phyloP scores from a whole-genome alignment of 306 rosid genomes.

The Glycine soja region DNA sequence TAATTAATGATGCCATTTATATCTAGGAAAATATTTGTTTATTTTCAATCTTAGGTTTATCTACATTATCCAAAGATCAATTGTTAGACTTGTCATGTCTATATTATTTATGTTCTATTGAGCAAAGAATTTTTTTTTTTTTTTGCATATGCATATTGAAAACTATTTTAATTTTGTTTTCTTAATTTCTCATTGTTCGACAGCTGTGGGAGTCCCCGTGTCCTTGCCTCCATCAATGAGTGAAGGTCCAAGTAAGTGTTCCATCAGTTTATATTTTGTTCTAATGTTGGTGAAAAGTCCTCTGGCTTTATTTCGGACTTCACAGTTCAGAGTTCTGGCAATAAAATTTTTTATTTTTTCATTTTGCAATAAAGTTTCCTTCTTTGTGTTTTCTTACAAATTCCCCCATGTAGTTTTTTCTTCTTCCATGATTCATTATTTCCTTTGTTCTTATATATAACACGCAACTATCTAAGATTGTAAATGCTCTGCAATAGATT shows the following conservation, averaged over 20 bases:
- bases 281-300: too few species aligned
- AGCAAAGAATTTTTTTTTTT: background rate
- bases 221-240: constrained; percentile 48
- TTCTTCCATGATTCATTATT: too few species aligned
- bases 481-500: too few species aligned
- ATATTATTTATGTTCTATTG: background rate
- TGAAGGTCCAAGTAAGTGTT: constrained; percentile 49
- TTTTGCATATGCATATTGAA: background rate
- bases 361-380: too few species aligned
- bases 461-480: too few species aligned
- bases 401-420: too few species aligned
- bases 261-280: background rate
- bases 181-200: background rate
- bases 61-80: background rate
- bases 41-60: background rate
- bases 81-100: background rate
- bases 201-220: constrained; percentile 57
- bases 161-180: background rate
- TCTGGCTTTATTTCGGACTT: too few species aligned
- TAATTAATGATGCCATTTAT: background rate
- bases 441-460: too few species aligned
- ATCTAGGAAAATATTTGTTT: background rate
- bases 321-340: too few species aligned
- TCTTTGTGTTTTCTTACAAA: too few species aligned
- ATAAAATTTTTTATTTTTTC: too few species aligned